Base-by-base conservation (phyloP, 495 filamentous ascomycete genomes). In the Tuber borchii region DNA sequence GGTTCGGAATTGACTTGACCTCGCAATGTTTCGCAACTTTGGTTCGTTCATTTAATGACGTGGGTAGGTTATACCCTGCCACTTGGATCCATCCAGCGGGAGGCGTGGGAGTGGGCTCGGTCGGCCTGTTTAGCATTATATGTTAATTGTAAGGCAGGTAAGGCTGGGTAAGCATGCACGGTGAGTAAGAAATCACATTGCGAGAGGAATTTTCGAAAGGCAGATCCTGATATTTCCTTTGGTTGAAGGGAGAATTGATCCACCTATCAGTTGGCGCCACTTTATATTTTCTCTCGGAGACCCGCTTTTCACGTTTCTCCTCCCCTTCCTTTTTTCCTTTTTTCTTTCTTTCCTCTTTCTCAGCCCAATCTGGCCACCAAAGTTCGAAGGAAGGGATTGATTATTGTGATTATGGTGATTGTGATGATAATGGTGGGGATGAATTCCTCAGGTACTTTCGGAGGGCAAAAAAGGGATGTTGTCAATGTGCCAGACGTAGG, bases 41-140 rank as follows among this genome's bases (percentile, higher is more conserved):
- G 9, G 10, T 34, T 34, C 56, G 56, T 17, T 65, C 56, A 34
- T 65, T 65, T 26, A 65, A 34, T 65, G 56, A 65, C 56, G 56
- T 65, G 56, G 56, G 26, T 61, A 61, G 56, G 56, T 65, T 34
- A 65, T 65, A 34, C 56, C 56, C 26, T 65, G 56, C 56, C 56
- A 65, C 56, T 34, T 65, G 56, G 56, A 65, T 34, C 56, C 56
- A 65, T 65, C 26, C 56, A 34, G 56, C 56, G 2, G 26, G 17
- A 34, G 56, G 56, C 3, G 3, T 34, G 56, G 12, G 16, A 34
- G 56, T 34, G 56, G 26, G 56, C 31, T 65, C 16, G 34, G 26
- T 65, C 26, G 26, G 56, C 56, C 56, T 65, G 26, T 65, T 34
- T 65, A 8, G 56, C 26, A 65, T 65, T 34, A 14, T 56, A 56